phyloP scores from a whole-genome alignment of 2,329 filamentous ascomycete species.

The Drechmeria coniospora region DNA sequence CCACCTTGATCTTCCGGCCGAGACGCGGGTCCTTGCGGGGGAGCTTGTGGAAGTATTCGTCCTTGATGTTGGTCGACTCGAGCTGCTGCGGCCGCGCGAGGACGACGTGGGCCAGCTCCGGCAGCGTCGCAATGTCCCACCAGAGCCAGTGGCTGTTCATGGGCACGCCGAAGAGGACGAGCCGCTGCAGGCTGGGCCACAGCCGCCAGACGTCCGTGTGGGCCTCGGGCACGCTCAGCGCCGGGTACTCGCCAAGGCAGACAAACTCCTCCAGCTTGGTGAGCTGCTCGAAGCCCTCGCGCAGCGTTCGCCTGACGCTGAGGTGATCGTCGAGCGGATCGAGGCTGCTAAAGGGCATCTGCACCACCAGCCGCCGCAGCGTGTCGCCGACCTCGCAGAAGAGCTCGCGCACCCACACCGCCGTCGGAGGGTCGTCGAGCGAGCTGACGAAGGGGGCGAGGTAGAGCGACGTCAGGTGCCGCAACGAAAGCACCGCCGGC shows the following conservation, averaged over 20 bases:
- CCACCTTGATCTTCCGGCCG: constrained; percentile 13
- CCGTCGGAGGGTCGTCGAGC: constrained; percentile 24
- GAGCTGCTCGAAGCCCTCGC: constrained; percentile 28
- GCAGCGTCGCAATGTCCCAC: constrained; percentile 20
- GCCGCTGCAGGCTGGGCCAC: constrained; percentile 25
- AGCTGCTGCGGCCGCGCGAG: constrained; percentile 22
- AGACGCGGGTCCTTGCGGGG: constrained; percentile 13
- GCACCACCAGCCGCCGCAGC: constrained; percentile 28
- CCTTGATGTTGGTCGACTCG: constrained; percentile 20
- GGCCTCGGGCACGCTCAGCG: constrained; percentile 17
- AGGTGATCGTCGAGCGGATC: constrained; percentile 26
- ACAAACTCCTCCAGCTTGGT: constrained; percentile 30
- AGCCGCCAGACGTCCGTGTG: constrained; percentile 24
- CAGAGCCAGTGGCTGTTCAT: constrained; percentile 22
- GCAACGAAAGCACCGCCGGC: constrained; percentile 13
- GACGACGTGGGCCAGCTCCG: constrained; percentile 24
- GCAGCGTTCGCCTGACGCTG: constrained; percentile 22
- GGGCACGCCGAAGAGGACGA: constrained; percentile 27
- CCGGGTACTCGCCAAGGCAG: constrained; percentile 29
- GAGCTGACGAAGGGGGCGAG: constrained; percentile 20
- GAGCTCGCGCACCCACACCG: constrained; percentile 24
- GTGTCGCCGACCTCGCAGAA: constrained; percentile 23
- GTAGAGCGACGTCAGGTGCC: constrained; percentile 24
- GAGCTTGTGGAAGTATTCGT: constrained; percentile 22
- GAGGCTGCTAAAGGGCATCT: constrained; percentile 30